phyloP scores from a whole-genome alignment of 345 rosid genomes.

The Populus alba region DNA sequence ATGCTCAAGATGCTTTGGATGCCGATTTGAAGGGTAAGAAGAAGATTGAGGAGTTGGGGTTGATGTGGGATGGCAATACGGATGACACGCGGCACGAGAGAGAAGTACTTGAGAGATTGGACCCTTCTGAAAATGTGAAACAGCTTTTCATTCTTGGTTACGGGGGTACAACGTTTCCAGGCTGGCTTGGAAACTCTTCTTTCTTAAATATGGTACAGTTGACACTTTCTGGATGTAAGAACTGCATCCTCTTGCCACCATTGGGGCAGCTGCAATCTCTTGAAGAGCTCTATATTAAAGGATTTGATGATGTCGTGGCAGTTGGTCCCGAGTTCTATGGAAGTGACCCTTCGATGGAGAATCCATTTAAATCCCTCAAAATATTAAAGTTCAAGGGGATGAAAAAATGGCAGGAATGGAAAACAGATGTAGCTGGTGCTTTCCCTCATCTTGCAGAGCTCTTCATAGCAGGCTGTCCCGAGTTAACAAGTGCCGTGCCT shows the following conservation, averaged over 20 bases:
- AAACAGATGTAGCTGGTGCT: neutral
- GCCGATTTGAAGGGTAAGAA: neutral
- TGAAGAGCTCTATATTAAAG: neutral
- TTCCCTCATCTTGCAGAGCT: slow-evolving; percentile 13
- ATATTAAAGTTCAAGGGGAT: neutral
- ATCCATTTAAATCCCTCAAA: neutral
- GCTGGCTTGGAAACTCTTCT: neutral
- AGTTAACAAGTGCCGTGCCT: neutral
- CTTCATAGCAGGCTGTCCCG: neutral
- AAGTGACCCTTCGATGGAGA: neutral
- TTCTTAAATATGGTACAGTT: neutral
- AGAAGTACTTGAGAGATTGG: neutral
- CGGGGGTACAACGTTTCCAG: slow-evolving; percentile 2
- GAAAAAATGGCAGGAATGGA: slow-evolving; percentile 4
- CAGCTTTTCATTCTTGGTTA: neutral
- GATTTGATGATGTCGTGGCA: neutral
- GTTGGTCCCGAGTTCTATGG: slow-evolving; percentile 2
- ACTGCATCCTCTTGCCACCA: neutral
- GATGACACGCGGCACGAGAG: neutral
- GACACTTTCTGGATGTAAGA: neutral
- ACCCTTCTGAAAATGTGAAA: neutral
- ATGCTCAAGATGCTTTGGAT: neutral
- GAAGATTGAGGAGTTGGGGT: neutral
- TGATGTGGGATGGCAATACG: neutral
- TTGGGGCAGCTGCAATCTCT: slow-evolving; percentile 13